Base-by-base conservation (phyloP, 2,329 filamentous ascomycete species). In the Neonectria neomacrospora region DNA sequence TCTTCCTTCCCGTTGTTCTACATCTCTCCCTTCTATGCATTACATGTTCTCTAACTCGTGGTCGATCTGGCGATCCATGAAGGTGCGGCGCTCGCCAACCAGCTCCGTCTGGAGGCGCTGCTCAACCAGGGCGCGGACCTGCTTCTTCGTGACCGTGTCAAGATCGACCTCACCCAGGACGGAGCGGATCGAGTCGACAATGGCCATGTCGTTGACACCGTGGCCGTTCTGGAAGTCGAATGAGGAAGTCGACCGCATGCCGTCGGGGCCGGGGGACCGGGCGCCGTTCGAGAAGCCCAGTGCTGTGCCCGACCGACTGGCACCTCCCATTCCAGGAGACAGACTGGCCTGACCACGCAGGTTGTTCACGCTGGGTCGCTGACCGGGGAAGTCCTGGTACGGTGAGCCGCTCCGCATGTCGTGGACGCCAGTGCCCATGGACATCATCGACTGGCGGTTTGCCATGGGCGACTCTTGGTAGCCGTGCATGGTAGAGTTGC, bases 111-210 rank as follows among this genome's bases (percentile, higher is more conserved):
- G 95, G 66, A 99, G 81, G 73, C 94, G 88, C 82, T 97, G 94
- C 81, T 99, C 96, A 12, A 97, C 94, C 47, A 98, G 85, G 3
- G 92, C 94, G 54, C 92, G 87, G 60, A 96, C 91, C 81, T 98
- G 95, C 83, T 99, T 99, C 89, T 98, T 99, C 7, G 96, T 99
- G 51, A 98, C 93, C n/a, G 87, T 95, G 77, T 99, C 96, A 44
- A 99, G 84, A 78, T 99, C 95, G 1, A 97, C 94, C 74, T 97
- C 95, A 16, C 85, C 81, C 66, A 99, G 83, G 71, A 96, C 96
- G 54, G 86, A 83, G 73, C 93, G 91, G 66, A 98, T 95, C 1
- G 92, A 91, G 65, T 96, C 92, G 18, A 93, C 85, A 68, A 99
- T 97, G 64, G 88, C 86, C 48, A 82, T 83, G 73, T 98, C 94